These are phyloP conservation scores for Cystobasidium onofrii DNA, from an alignment of 768 basidiomycete genomes.

Conservation along the genomic window DNA sequence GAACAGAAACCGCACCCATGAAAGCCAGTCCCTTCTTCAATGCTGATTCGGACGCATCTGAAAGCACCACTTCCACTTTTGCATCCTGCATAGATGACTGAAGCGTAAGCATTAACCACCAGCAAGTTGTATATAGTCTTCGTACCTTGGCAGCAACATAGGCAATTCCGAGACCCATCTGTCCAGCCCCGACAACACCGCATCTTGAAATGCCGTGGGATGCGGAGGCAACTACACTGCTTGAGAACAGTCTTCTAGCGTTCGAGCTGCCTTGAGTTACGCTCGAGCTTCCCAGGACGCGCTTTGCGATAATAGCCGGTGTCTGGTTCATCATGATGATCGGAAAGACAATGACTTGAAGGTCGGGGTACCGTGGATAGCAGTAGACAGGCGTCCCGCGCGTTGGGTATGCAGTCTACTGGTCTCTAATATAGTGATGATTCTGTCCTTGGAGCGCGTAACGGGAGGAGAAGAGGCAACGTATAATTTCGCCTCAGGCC, in stretches of 20 bases:
- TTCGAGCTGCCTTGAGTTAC: not conserved
- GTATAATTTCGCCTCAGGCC: too few species aligned
- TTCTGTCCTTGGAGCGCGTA: too few species aligned
- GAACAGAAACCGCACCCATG: conserved; percentile 36
- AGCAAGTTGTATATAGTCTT: not conserved
- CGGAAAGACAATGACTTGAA: not conserved
- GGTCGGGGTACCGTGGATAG: not conserved
- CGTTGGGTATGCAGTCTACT: not conserved
- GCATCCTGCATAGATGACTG: conserved; percentile 62
- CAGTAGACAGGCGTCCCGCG: not conserved
- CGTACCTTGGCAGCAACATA: conserved; percentile 53
- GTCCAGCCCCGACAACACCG: conserved; percentile 56
- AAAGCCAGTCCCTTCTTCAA: conserved; percentile 63
- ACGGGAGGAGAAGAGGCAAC: too few species aligned
- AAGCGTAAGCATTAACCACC: not conserved
- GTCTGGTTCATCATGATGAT: not conserved
- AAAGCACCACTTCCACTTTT: conserved; percentile 72
- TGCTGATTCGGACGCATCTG: conserved; percentile 69
- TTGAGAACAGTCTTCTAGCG: not conserved
- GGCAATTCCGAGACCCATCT: conserved; percentile 78
- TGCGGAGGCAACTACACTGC: not conserved
- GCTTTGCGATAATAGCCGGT: not conserved
- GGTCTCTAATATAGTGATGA: too few species aligned
- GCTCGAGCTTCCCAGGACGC: not conserved
- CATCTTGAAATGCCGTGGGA: conserved; percentile 59